Percentiles rank a stretch among this genome's conserved stretches.
These are phyloP conservation scores for Ceraceosorus bombacis DNA, from an alignment of 1,284 basidiomycete species.

Conservation along the genomic window DNA sequence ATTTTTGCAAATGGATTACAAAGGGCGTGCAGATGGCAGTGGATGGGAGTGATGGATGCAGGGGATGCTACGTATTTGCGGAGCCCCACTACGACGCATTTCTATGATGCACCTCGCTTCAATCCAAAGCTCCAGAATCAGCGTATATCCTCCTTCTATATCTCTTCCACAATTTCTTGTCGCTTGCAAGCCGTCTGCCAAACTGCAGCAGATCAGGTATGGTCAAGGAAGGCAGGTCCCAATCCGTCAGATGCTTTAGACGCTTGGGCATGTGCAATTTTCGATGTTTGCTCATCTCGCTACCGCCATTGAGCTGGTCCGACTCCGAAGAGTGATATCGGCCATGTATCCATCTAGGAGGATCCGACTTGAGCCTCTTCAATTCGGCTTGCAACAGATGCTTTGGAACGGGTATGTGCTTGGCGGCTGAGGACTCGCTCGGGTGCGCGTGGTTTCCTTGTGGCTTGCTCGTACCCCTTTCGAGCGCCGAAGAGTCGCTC, in stretches of 20 bases:
- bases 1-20: no score
- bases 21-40: no score
- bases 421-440: background rate
- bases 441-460: no score
- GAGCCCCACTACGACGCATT: no score
- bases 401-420: constrained; percentile 54
- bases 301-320: background rate
- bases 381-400: constrained; percentile 60
- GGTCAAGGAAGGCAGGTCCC: constrained; percentile 64
- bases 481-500: background rate
- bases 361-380: constrained; percentile 1
- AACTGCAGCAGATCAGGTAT: constrained; percentile 68
- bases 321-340: background rate
- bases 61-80: no score
- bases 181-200: constrained; percentile 58
- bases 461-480: background rate
- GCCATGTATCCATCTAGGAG: background rate
- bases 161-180: constrained; percentile 60
- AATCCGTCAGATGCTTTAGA: constrained; percentile 62
- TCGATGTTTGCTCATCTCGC: background rate
- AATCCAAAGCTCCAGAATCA: background rate
- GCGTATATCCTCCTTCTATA: constrained; percentile 64
- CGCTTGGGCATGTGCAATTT: constrained; percentile 19
- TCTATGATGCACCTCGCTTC: no score
- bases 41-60: no score